Base-by-base conservation (phyloP, 768 basidiomycete genomes). In the Austroboletus festivus region DNA sequence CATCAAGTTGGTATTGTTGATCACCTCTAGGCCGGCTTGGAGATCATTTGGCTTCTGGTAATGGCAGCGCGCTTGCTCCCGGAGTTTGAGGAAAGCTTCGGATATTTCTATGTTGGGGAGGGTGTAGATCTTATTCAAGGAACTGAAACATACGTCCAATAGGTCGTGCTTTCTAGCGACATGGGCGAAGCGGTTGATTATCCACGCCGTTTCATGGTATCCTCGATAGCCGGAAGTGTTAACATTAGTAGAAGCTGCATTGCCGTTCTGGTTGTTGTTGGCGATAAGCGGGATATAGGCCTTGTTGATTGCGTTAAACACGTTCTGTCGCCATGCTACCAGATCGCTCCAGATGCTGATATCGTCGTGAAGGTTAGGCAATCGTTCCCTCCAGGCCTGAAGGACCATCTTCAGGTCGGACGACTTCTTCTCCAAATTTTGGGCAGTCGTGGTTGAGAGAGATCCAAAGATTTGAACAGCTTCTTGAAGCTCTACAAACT, bases 41-140 rank as follows among this genome's bases (percentile, higher is more conserved):
- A 96, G 81, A 63, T 97, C 93, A 51, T 87, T 88, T 0, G 90
- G 89, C 60, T 89, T 93, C 67, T 96, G 94, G 68, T 95, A 97
- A 72, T 96, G 93, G 59, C 95, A 97, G 30, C 94, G 86, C 6
- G 96, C 96, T 69, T 99, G 96, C 67, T 99, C 96, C 41, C 96
- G 85, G 24, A 99, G 81, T 68, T 99, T 99, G 49, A 99, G 75
- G 76, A 99, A 99, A 1, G 96, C 96, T 65, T 99, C 96, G 3
- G 96, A 95, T 52, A 99, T 99, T 71, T 99, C 96, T 68, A 99
- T 99, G 65, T 99, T 99, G 19, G 96, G 96, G 18, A 99, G 75
- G 0, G 93, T 94, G 69, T 99, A 99, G 55, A 99, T 99, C 71
- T 93, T 97, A 67, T 88, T 93, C 60, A 99, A 76, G 2, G 89